Evolutionary conservation across 108 stramenopile species (phyloP), one percentile per base, ranked within the genome.

Genomic region (Skeletonema tropicum): DNA sequence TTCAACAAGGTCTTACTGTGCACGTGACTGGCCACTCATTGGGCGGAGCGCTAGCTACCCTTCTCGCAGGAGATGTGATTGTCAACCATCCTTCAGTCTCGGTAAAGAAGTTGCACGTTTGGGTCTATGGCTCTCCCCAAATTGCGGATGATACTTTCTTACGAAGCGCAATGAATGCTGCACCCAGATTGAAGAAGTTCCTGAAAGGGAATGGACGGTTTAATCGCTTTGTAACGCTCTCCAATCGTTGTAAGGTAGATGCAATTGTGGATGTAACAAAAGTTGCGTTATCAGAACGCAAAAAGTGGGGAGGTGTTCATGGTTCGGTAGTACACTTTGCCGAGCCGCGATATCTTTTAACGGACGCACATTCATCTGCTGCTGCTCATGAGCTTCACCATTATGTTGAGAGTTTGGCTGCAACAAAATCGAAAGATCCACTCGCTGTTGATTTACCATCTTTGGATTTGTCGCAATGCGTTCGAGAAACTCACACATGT

Each of bases 51-150:
- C 45, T 87, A 8, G 81, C 84, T 4, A 77, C 84, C 11, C 46
- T 85, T 30, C 46, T 75, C 46, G 87, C 78, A 26, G 33, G 82
- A 8, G 87, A 87, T 61, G 60, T 87, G 13, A 31, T 76, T 0
- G 60, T 83, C 32, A 85, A 87, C 42, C 73, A 60, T 55, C 80
- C 57, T 3, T 13, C 69, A 9, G 68, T 69, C 6, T 73, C 78
- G 3, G 60, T 75, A 9, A 32, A 42, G 1, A 31, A 23, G 2
- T 49, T 83, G 3, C 63, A 76, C 15, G 23, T 78, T 10, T 85
- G 87, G 87, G 85, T 84, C n/a, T 87, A 80, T 73, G 87, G 87
- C 26, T 84, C 71, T 6, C 82, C 87, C n/a, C 76, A 87, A 59
- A 70, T 87, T 19, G 74, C 78, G 10, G 87, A 87, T 48, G 36